Conservation (phyloP, 2,329 filamentous ascomycete genomes). For the Diaporthe capsici region DNA sequence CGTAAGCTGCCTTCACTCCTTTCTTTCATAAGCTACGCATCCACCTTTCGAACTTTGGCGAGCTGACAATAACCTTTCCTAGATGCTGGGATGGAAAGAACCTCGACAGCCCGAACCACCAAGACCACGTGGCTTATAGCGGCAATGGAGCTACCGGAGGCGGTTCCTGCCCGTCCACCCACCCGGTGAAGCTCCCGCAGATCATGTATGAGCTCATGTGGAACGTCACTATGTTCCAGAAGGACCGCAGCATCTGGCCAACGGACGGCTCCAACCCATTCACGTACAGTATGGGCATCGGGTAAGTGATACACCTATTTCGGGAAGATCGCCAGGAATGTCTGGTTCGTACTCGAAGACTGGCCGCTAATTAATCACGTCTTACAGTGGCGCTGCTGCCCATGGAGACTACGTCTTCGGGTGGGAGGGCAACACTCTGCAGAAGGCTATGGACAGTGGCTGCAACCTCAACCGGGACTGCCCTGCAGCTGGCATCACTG, state of each 20-base stretch:
- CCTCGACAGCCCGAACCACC: constrained; percentile 42
- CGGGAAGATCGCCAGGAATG: background rate
- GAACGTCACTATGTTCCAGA: constrained; percentile 58
- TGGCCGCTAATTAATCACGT: background rate
- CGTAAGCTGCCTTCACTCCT: constrained; percentile 43
- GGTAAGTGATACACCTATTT: constrained; percentile 46
- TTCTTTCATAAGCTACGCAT: background rate
- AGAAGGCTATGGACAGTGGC: constrained; percentile 62
- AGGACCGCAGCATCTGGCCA: constrained; percentile 57
- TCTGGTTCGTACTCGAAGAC: background rate
- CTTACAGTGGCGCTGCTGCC: constrained; percentile 58
- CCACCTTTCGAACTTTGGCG: constrained; percentile 50
- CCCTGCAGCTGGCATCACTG: constrained; percentile 58
- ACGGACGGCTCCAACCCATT: constrained; percentile 59
- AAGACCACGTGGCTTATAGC: constrained; percentile 62
- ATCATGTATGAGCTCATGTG: constrained; percentile 65
- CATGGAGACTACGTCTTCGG: constrained; percentile 68
- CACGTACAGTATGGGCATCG: constrained; percentile 61
- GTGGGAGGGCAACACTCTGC: constrained; percentile 63
- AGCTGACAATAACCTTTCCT: constrained; percentile 41
- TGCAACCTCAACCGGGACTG: constrained; percentile 64
- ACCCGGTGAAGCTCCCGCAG: constrained; percentile 63
- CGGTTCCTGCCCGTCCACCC: constrained; percentile 60
- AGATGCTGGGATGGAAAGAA: constrained; percentile 39
- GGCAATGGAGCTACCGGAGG: constrained; percentile 61